phyloP scores from a whole-genome alignment of 129 eudicot species.

The Saussurea involucrata region DNA sequence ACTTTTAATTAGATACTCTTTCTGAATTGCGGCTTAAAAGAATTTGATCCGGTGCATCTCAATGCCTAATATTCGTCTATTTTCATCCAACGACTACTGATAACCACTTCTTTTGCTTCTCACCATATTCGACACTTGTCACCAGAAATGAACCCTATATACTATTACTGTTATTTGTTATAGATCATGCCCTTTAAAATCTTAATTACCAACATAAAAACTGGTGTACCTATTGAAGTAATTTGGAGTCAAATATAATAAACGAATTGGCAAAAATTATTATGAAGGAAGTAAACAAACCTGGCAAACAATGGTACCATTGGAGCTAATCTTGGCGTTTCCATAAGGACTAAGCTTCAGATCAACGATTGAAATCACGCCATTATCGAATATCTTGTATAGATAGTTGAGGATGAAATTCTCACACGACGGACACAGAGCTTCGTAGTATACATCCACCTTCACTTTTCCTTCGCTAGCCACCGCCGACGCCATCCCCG shows the following conservation, averaged over 20 bases:
- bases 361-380: slow-evolving; percentile 41
- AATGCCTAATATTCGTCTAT: too few species aligned
- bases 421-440: slow-evolving; percentile 62
- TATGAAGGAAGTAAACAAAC: slow-evolving; percentile 18
- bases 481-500: neutral
- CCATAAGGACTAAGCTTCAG: slow-evolving; percentile 78
- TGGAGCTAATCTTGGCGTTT: slow-evolving; percentile 46
- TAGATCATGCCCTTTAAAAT: too few species aligned
- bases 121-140: too few species aligned
- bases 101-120: too few species aligned
- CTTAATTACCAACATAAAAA: too few species aligned
- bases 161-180: too few species aligned
- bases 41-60: too few species aligned
- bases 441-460: slow-evolving; percentile 57
- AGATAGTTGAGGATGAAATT: slow-evolving; percentile 51
- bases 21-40: too few species aligned
- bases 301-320: slow-evolving; percentile 67
- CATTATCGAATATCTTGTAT: slow-evolving; percentile 49
- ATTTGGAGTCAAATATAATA: neutral
- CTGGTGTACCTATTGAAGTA: too few species aligned
- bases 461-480: slow-evolving; percentile 41
- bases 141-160: too few species aligned
- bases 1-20: too few species aligned
- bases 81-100: too few species aligned
- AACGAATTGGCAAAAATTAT: neutral